A percentile compares a stretch with the other conserved stretches of the same genome.
These are phyloP conservation scores for Dictyostelium capitatum DNA, from an alignment of 78 protist genomes.

Conservation along the genomic window DNA sequence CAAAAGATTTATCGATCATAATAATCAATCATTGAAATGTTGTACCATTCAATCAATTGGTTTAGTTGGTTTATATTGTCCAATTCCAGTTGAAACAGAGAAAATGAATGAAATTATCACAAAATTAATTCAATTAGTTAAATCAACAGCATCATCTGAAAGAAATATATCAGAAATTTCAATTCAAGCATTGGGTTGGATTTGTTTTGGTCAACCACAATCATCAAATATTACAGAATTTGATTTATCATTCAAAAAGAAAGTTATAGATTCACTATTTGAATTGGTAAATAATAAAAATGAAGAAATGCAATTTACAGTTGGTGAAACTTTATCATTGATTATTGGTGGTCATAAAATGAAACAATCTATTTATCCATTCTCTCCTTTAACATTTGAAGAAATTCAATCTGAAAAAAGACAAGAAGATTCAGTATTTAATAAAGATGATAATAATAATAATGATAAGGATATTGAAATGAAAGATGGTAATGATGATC, in stretches of 20 bases:
- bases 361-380: slow-evolving; percentile 29
- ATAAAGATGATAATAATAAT: not conserved
- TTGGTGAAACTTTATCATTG: slow-evolving; percentile 59
- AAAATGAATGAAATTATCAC: not conserved
- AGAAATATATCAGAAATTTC: slow-evolving; percentile 26
- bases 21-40: slow-evolving; percentile 3
- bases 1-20: slow-evolving; percentile 32
- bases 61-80: slow-evolving; percentile 24
- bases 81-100: not conserved
- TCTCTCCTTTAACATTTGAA: slow-evolving; percentile 68
- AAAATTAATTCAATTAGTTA: slow-evolving; percentile 6
- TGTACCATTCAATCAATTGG: slow-evolving; percentile 28
- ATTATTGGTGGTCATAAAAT: slow-evolving; percentile 56
- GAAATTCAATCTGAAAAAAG: slow-evolving; percentile 7
- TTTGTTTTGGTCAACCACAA: slow-evolving; percentile 39
- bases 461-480: not conserved
- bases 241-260: not conserved
- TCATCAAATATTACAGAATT: not conserved
- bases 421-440: not conserved
- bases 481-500: not conserved
- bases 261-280: slow-evolving; percentile 57
- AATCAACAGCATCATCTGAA: slow-evolving; percentile 23
- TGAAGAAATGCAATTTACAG: slow-evolving; percentile 68
- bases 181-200: slow-evolving; percentile 41
- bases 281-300: slow-evolving; percentile 73